Base-by-base conservation (phyloP, 805 yeast species). In the Kazachstania viticola region DNA sequence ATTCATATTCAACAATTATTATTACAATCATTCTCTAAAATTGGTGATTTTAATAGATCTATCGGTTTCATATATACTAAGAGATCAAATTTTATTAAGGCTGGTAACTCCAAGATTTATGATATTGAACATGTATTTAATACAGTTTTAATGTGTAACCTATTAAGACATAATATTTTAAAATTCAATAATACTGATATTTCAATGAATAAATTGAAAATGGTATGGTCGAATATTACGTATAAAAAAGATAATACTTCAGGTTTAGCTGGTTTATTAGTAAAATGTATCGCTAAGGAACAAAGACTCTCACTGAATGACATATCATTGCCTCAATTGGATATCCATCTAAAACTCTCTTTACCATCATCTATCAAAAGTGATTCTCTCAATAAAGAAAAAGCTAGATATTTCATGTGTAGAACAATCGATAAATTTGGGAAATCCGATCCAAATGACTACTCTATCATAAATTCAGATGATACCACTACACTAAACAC, bases 71-170 rank as follows among this genome's bases (percentile, higher is more conserved):
- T 54, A 17, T 47, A 48, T 27, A 25, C 36, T 16, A 38, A 37
- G 21, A 37, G 33, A 16, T 25, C 34, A 4, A 29, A 30, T n/a
- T 52, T 54, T 31, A 23, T 37, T 5, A 30, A 39, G 14, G 52
- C 54, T 7, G 30, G 32, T 8, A 44, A 49, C 22, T 16, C 16
- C 4, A 33, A 32, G 4, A 37, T 46, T 5, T 50, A 32, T 27
- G 51, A 54, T 33, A 37, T 49, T 3, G 56, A 52, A 14, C 51
- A 45, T 23, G 46, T 49, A 21, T 51, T 49, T 30, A 51, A 51
- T 33, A 38, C 53, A 1, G 25, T 51, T 15, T 4, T 49, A n/a
- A 44, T 46, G 42, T 50, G 56, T 37, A 45, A 43, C 26, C 24
- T 53, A 23, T 56, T 51, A 16, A 46, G 56, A 38, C 42, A 45